These are phyloP conservation scores for Colletotrichum plurivorum DNA, from an alignment of 2,329 filamentous ascomycete genomes.

Conservation along the genomic window DNA sequence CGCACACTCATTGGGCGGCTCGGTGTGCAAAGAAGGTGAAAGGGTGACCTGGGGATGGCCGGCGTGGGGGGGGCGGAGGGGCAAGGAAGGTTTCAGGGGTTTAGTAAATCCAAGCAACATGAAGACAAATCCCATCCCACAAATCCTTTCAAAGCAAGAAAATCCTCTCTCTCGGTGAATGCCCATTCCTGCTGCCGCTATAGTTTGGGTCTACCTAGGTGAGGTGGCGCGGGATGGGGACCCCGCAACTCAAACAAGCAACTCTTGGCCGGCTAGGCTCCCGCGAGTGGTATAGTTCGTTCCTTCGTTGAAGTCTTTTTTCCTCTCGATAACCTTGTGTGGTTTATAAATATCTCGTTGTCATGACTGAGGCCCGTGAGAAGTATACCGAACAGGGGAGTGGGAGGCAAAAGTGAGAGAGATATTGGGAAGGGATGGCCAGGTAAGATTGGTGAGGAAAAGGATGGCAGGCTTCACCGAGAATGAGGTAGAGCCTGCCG, in stretches of 20 bases:
- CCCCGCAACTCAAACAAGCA: not conserved
- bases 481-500: no score
- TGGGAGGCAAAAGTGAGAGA: slow-evolving; percentile 1
- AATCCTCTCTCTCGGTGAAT: not conserved
- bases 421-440: not conserved
- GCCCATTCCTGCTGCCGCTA: not conserved
- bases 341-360: slow-evolving; percentile 1
- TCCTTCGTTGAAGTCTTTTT: not conserved
- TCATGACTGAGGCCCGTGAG: slow-evolving; percentile 16
- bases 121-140: not conserved
- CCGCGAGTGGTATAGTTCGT: slow-evolving; percentile 1
- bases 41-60: no score
- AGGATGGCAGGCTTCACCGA: no score
- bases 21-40: not conserved
- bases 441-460: no score
- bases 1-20: not conserved
- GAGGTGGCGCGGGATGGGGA: not conserved
- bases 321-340: slow-evolving; percentile 12
- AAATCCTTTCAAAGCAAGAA: slow-evolving; percentile 1
- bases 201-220: not conserved
- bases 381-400: not conserved
- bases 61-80: no score
- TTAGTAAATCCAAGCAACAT: not conserved
- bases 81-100: not conserved
- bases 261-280: not conserved